Conservation (phyloP, 306 rosid species). For the Cajanus cajan region DNA sequence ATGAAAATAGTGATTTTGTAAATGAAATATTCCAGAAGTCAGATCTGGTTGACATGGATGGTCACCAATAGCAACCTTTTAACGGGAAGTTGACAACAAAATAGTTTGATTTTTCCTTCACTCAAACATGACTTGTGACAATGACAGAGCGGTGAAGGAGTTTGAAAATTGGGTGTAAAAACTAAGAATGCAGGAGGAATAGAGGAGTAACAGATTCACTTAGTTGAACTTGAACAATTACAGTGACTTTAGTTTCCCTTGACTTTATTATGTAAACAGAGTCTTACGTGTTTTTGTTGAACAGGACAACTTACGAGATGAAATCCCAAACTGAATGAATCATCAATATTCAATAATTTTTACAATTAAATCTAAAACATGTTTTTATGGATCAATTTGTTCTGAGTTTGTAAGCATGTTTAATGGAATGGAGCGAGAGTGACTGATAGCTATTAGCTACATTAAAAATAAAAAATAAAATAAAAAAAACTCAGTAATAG, state of each 20-base stretch:
- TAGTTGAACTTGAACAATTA: constrained; percentile 2
- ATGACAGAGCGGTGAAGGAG: not conserved
- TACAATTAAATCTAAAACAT: not conserved
- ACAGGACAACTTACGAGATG: constrained; percentile 7
- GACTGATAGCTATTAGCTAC: not conserved
- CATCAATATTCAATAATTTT: not conserved
- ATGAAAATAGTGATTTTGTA: not conserved
- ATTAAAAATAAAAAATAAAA: too few relatives aligned
- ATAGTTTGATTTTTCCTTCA: not conserved
- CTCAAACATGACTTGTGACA: not conserved
- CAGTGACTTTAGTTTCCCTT: not conserved
- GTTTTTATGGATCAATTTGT: not conserved
- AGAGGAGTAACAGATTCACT: not conserved
- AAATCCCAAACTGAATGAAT: not conserved
- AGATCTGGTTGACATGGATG: not conserved
- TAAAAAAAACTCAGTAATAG: not conserved
- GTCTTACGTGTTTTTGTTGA: constrained; percentile 2
- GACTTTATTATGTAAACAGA: not conserved
- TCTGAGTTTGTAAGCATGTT: not conserved
- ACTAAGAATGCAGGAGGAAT: not conserved
- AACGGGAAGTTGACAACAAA: not conserved
- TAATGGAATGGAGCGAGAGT: not conserved
- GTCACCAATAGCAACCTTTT: not conserved
- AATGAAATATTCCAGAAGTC: not conserved
- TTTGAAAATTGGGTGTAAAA: not conserved